Conservation (phyloP, 129 eudicot genomes). For the Kitagawia praeruptora region DNA sequence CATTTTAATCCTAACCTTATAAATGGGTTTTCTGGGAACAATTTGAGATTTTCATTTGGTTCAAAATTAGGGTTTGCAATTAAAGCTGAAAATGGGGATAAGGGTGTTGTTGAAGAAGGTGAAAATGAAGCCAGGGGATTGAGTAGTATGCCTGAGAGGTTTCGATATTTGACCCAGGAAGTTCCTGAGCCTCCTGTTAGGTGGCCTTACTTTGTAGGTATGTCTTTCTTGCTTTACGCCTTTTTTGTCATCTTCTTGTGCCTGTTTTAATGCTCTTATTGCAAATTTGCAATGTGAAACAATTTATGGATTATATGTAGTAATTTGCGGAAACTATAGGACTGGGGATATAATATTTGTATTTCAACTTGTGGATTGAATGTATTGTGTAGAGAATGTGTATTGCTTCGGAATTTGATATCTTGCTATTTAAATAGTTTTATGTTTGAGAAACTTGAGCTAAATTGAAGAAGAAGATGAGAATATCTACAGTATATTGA, state of each 20-base stretch:
- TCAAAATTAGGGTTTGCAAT: slow-evolving; percentile 21
- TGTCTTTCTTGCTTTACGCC: not conserved
- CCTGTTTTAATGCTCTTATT: not conserved
- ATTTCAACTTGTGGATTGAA: not conserved
- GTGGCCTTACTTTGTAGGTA: slow-evolving; percentile 81
- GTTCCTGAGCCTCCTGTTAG: slow-evolving; percentile 51
- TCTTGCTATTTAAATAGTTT: too few relatives aligned
- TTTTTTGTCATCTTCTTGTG: not conserved
- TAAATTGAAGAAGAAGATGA: too few relatives aligned
- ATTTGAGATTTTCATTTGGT: slow-evolving; percentile 21
- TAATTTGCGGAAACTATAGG: not conserved
- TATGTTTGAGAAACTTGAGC: too few relatives aligned
- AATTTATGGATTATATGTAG: too few relatives aligned
- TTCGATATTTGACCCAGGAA: slow-evolving; percentile 47
- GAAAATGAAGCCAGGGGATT: slow-evolving; percentile 36
- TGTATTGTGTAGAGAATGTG: not conserved
- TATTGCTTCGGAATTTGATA: not conserved
- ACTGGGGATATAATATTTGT: not conserved
- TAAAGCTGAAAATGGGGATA: slow-evolving; percentile 29
- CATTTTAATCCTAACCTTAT: slow-evolving; percentile 8
- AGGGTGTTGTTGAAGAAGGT: slow-evolving; percentile 18
- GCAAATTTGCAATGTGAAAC: not conserved
- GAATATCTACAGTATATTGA: too few relatives aligned
- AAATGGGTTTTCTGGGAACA: slow-evolving; percentile 18
- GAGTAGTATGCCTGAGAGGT: slow-evolving; percentile 73